Percentiles rank a stretch among this genome's conserved stretches.
phyloP scores from a whole-genome alignment of 495 filamentous ascomycete genomes.

The Hypoxylon intermedium region DNA sequence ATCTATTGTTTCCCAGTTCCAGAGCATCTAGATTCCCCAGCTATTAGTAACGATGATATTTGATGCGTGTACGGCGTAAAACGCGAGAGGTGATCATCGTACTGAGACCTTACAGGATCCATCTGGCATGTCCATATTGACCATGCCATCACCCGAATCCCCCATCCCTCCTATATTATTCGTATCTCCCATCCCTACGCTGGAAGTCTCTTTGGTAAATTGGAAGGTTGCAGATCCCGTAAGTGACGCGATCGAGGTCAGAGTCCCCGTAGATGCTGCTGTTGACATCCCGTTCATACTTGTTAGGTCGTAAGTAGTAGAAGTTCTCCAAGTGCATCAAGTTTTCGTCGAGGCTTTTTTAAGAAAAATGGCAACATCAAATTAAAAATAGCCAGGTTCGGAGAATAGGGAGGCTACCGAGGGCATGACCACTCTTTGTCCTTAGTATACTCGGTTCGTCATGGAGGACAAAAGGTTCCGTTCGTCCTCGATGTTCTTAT shows the following conservation, averaged over 20 bases:
- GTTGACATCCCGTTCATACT: conserved; percentile 32
- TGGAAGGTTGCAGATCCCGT: conserved; percentile 1
- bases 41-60: not conserved
- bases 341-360: too few species aligned
- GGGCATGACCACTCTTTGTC: conserved; percentile 12
- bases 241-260: not conserved
- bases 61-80: not conserved
- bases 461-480: conserved; percentile 14
- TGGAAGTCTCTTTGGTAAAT: conserved; percentile 7
- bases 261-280: not conserved
- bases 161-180: conserved; percentile 6
- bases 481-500: not conserved
- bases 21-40: conserved; percentile 67
- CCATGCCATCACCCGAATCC: not conserved
- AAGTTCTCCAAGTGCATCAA: not conserved
- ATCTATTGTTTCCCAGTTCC: conserved; percentile 78
- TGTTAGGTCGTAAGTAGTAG: not conserved
- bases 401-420: not conserved
- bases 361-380: too few species aligned
- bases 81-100: conserved; percentile 2
- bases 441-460: not conserved
- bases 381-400: not conserved
- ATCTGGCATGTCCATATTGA: not conserved
- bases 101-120: conserved; percentile 28
- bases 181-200: not conserved